Evolutionary conservation across 257 asterid species (phyloP), one percentile per base, ranked within the genome.

Genomic region (Lavandula angustifolia): DNA sequence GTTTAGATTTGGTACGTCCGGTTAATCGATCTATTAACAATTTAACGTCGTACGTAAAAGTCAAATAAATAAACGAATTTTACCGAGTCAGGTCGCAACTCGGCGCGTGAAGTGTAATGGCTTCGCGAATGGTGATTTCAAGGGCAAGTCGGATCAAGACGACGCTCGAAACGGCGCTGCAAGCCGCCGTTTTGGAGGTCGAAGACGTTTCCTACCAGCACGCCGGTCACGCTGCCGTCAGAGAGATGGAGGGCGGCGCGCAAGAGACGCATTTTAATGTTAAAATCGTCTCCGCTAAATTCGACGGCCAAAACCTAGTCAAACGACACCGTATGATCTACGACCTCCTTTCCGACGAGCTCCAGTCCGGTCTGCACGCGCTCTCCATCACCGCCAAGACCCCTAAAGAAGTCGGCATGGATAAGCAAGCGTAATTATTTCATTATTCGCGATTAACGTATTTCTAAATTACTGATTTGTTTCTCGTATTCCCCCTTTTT

Each of bases 141-240:
- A 41, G 96, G 79, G 95, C 96, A 3, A 76, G 61, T 34, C 53
- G 96, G 57, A 87, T 92, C 64, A 89, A 84, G 78, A 52, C 84
- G 65, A 89, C 70, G 82, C 91, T 92, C 54, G 89, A 84, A 67
- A 72, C 87, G 58, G 91, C 91, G 72, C 85, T 92, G 44, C 85
- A 82, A 60, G 81, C 90, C 9, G 79, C 77, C 76, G 41, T 77
- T 11, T 64, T 92, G 66, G 95, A 89, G 73, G 84, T 89, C 0
- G 96, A 92, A 69, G 98, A 92, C 79, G 95, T 92, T 7, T 92
- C 98, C 27, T 69, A 87, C 76, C 94, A 87, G 80, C 98, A 92
- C 54, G 97, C 96, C 31, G 97, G 96, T 14, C 98, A 92, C 83
- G 89, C 85, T 54, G 97, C 95, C 59, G 84, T 92, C 17, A 80